A percentile compares a stretch with the other conserved stretches of the same genome.
These are phyloP conservation scores for Acer saccharum DNA, from an alignment of 345 rosid species.

Conservation along the genomic window DNA sequence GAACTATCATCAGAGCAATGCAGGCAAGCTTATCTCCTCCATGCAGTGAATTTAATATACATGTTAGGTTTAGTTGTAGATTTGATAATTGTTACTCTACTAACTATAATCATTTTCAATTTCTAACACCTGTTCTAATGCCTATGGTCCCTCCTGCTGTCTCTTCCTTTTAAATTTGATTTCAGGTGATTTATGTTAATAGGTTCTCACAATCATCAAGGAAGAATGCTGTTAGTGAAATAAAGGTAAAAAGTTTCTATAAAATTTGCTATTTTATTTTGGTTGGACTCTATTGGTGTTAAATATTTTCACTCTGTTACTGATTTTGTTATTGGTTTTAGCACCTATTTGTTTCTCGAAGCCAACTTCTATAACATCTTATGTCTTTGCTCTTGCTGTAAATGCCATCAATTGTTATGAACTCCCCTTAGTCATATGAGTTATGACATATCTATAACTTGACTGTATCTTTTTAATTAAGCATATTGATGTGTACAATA, in stretches of 20 bases:
- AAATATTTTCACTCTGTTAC: not conserved
- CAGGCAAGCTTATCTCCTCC: conserved; percentile 49
- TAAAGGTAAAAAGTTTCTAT: conserved; percentile 80
- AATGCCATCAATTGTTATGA: not conserved
- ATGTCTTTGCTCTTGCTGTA: not conserved
- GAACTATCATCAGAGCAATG: conserved; percentile 99
- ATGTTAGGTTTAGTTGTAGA: not conserved
- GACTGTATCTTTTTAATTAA: not conserved
- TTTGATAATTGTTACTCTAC: not conserved
- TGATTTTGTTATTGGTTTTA: not conserved
- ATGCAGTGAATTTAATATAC: not conserved
- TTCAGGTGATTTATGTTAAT: conserved; percentile 96
- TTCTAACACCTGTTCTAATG: not conserved
- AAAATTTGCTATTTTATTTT: conserved; percentile 13
- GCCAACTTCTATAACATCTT: not conserved
- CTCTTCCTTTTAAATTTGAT: not conserved
- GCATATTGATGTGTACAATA: not conserved
- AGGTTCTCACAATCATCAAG: conserved; percentile 83
- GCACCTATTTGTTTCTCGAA: not conserved
- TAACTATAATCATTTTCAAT: not conserved
- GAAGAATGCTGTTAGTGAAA: conserved; percentile 84
- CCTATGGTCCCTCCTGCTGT: not conserved
- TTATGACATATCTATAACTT: too few species aligned
- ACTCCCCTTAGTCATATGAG: not conserved
- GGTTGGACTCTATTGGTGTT: not conserved